Evolutionary conservation across 2,329 filamentous ascomycete genomes (phyloP).

Genomic region (Zymoseptoria brevis): DNA sequence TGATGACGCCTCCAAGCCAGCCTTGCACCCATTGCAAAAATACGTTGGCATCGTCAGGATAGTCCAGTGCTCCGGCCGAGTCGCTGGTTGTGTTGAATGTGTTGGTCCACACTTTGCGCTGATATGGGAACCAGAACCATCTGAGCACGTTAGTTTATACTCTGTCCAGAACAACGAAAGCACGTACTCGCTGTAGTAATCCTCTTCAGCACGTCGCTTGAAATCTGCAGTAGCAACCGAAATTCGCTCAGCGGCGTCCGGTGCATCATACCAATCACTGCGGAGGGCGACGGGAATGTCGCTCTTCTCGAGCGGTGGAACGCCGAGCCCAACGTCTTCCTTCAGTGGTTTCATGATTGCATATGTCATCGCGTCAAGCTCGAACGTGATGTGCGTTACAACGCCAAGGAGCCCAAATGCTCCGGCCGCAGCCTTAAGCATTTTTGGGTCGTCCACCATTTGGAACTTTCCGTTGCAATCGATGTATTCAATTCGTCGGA

Average conservation of each 20-base stretch:
- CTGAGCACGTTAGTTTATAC: background rate
- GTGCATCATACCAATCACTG: background rate
- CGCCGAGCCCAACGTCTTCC: constrained; percentile 35
- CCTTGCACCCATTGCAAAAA: background rate
- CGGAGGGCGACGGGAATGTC: constrained; percentile 31
- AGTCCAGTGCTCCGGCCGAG: constrained; percentile 17
- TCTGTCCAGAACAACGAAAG: background rate
- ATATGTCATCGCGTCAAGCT: constrained; percentile 42
- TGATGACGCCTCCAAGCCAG: background rate
- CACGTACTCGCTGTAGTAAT: constrained; percentile 37
- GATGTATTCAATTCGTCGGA: constrained; percentile 8
- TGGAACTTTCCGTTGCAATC: constrained; percentile 9
- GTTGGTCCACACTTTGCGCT: constrained; percentile 7
- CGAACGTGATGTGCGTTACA: constrained; percentile 43
- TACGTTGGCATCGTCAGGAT: background rate
- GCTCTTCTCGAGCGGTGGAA: constrained; percentile 32
- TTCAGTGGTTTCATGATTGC: constrained; percentile 41
- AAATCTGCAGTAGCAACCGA: constrained; percentile 25
- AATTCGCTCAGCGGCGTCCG: background rate
- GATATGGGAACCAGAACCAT: constrained; percentile 46
- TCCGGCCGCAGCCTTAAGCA: constrained; percentile 6
- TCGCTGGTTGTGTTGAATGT: constrained; percentile 29
- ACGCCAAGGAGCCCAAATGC: constrained; percentile 43
- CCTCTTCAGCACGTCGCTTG: constrained; percentile 31
- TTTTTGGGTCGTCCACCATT: constrained; percentile 3